Conservation (phyloP, 2,329 filamentous ascomycete genomes). For the Aspergillus unguis region DNA sequence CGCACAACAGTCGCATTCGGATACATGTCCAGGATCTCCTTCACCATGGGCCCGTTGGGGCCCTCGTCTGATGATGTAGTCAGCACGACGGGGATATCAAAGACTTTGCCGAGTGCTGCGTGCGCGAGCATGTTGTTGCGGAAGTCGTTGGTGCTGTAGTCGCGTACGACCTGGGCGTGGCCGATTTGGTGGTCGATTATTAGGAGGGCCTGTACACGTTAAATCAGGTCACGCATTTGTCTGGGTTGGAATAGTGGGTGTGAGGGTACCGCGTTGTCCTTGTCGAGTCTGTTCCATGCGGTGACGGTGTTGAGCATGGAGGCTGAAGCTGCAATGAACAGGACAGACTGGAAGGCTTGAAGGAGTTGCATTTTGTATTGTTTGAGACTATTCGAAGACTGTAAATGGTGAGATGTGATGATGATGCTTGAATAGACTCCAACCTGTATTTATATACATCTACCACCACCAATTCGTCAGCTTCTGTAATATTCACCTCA, state of each 20-base stretch:
- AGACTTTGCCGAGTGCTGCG: conserved; percentile 62
- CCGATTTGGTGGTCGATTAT: conserved; percentile 27
- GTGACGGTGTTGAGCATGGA: not conserved
- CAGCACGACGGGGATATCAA: conserved; percentile 66
- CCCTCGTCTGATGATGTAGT: conserved; percentile 67
- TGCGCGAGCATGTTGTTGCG: conserved; percentile 66
- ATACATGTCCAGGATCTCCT: conserved; percentile 66
- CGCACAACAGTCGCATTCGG: conserved; percentile 64
- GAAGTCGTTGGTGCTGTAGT: conserved; percentile 65
- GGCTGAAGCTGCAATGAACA: conserved; percentile 4
- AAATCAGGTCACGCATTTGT: not conserved
- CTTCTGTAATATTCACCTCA: too few species aligned
- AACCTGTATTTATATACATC: too few species aligned
- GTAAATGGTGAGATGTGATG: not conserved
- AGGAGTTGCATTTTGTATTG: conserved; percentile 6
- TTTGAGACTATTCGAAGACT: not conserved
- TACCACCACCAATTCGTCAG: too few species aligned
- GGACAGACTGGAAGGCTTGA: conserved; percentile 3
- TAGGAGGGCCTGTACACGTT: conserved; percentile 1
- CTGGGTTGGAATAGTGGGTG: not conserved
- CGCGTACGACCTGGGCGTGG: conserved; percentile 51
- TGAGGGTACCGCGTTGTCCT: not conserved
- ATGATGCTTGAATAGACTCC: too few species aligned
- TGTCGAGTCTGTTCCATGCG: conserved; percentile 10
- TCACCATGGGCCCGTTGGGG: conserved; percentile 67